Percentiles rank a stretch among this genome's conserved stretches.
Conservation (phyloP, 2,329 filamentous ascomycete genomes). For the Alternaria brassicae region DNA sequence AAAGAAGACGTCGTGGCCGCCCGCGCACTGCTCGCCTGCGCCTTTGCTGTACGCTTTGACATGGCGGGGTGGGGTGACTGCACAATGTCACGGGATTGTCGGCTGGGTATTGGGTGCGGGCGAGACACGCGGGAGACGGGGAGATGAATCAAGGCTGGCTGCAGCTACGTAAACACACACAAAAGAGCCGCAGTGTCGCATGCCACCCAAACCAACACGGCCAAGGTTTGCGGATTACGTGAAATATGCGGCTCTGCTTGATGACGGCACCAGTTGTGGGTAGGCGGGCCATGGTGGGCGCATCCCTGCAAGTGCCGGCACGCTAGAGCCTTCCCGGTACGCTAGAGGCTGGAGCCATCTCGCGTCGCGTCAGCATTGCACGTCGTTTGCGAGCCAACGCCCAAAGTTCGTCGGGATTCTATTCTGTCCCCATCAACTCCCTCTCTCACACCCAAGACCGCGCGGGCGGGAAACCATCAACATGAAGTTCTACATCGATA, state of each 20-base stretch:
- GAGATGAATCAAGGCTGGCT: neutral
- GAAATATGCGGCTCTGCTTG: constrained; percentile 25
- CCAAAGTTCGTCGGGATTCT: constrained; percentile 11
- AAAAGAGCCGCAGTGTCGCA: constrained; percentile 8
- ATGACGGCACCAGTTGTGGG: constrained; percentile 32
- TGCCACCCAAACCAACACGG: neutral
- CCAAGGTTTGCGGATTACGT: constrained; percentile 3
- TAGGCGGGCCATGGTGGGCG: constrained; percentile 15
- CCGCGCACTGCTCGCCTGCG: constrained; percentile 69
- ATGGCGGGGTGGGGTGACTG: constrained; percentile 46
- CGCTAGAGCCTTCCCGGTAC: constrained; percentile 10
- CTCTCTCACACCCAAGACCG: constrained; percentile 29
- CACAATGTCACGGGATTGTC: neutral
- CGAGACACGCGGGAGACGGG: neutral
- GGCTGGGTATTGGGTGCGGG: neutral
- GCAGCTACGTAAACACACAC: constrained; percentile 1
- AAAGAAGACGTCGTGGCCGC: constrained; percentile 56
- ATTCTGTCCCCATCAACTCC: constrained; percentile 21
- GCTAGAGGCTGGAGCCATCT: constrained; percentile 10
- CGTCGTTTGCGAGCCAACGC: constrained; percentile 17
- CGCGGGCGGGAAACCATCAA: constrained; percentile 42
- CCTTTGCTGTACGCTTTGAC: constrained; percentile 68
- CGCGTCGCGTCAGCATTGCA: constrained; percentile 8
- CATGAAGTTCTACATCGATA: constrained; percentile 83
- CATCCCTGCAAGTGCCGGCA: constrained; percentile 10